A percentile compares a stretch with the other conserved stretches of the same genome.
Evolutionary conservation across 305 asterid species (phyloP).

Genomic region (Fraxinus sp.): DNA sequence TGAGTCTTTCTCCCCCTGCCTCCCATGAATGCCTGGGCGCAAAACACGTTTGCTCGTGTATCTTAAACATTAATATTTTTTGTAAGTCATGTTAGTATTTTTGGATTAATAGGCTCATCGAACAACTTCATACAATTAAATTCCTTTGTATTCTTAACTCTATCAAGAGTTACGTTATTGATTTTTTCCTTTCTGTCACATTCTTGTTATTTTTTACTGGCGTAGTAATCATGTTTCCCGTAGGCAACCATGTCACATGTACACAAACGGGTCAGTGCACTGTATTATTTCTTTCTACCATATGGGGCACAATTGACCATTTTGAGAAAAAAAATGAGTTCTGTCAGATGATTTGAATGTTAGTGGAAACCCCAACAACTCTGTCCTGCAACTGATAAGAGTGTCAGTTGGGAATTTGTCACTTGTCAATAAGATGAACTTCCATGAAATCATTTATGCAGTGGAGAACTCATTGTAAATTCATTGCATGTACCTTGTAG

Average conservation of each 20-base stretch:
- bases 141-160: not conserved
- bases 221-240: not conserved
- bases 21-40: not conserved
- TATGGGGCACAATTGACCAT: not conserved
- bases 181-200: not conserved
- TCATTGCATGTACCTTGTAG: not conserved
- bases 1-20: not conserved
- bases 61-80: not conserved
- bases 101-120: not conserved
- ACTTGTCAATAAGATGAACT: slow-evolving; percentile 16
- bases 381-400: slow-evolving; percentile 1
- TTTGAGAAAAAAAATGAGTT: not conserved
- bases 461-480: slow-evolving; percentile 8
- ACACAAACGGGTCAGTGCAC: slow-evolving; percentile 5
- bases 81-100: not conserved
- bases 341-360: not conserved
- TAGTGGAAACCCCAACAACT: not conserved
- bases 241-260: not conserved
- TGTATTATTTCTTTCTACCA: not conserved
- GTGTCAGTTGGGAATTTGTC: not conserved
- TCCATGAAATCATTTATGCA: slow-evolving; percentile 17
- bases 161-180: not conserved
- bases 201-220: not conserved
- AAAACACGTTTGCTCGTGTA: not conserved
- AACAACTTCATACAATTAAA: not conserved